Conservation (phyloP, 2,329 filamentous ascomycete species). For the Ophiobolus disseminans region DNA sequence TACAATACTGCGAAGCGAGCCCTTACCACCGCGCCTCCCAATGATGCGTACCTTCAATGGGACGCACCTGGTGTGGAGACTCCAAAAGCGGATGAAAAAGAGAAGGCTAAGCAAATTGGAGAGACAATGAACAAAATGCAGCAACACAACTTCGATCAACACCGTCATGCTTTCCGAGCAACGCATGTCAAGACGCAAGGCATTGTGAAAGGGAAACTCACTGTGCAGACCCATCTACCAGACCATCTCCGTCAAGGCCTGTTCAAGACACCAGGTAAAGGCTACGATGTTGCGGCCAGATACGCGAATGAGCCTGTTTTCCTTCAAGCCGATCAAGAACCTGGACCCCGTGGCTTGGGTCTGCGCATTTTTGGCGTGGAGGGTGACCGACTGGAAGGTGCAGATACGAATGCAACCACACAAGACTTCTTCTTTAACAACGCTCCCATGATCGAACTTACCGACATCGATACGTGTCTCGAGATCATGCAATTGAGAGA, state of each 20-base stretch:
- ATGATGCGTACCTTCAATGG: constrained; percentile 34
- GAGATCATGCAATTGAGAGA: constrained; percentile 43
- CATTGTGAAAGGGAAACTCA: constrained; percentile 30
- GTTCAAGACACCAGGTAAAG: constrained; percentile 40
- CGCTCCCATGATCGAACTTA: constrained; percentile 40
- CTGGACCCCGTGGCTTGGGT: constrained; percentile 45
- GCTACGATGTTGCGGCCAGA: constrained; percentile 47
- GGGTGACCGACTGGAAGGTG: constrained; percentile 30
- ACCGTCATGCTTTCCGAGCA: constrained; percentile 48
- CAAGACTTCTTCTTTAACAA: constrained; percentile 47
- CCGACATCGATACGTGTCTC: constrained; percentile 39
- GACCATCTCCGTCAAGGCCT: constrained; percentile 47
- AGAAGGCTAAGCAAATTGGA: constrained; percentile 45
- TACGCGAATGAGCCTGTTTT: constrained; percentile 49
- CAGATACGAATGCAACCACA: constrained; percentile 15
- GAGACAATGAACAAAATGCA: constrained; percentile 49
- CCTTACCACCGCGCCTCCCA: constrained; percentile 26
- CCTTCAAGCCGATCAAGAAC: constrained; percentile 45
- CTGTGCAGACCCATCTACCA: constrained; percentile 25
- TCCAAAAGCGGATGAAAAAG: constrained; percentile 40
- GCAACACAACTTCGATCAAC: constrained; percentile 51
- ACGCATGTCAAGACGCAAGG: constrained; percentile 45
- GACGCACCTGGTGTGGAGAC: constrained; percentile 45
- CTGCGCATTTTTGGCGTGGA: constrained; percentile 48
- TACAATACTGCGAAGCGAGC: constrained; percentile 18